phyloP scores from a whole-genome alignment of 305 asterid genomes.

The Caryopteris hybrid region DNA sequence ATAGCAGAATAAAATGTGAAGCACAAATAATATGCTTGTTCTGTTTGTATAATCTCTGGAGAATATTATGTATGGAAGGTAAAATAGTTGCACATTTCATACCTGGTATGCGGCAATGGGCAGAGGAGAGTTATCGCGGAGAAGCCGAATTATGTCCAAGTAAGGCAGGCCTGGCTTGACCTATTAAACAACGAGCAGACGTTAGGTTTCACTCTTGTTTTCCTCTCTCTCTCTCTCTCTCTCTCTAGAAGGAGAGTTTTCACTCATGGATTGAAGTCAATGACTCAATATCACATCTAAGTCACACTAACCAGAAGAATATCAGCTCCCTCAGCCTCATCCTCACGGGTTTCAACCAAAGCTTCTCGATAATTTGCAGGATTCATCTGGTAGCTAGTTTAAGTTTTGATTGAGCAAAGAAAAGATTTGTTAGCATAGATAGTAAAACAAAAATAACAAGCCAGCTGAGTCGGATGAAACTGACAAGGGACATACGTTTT shows the following conservation, averaged over 20 bases:
- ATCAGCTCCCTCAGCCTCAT: slow-evolving; percentile 98
- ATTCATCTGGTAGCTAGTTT: slow-evolving; percentile 88
- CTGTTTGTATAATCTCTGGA: no score
- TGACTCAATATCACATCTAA: not conserved
- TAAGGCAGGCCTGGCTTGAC: slow-evolving; percentile 96
- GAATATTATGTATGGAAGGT: no score
- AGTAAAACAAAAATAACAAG: not conserved
- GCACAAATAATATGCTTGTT: not conserved
- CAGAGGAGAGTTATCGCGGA: slow-evolving; percentile 79
- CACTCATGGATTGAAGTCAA: no score
- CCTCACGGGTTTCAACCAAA: slow-evolving; percentile 71
- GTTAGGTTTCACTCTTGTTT: not conserved
- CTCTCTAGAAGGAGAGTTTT: no score
- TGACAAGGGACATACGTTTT: slow-evolving; percentile 54
- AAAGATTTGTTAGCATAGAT: slow-evolving; percentile 10
- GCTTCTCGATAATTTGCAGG: slow-evolving; percentile 97
- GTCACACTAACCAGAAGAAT: slow-evolving; percentile 69
- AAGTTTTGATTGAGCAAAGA: slow-evolving; percentile 6
- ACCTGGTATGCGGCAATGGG: slow-evolving; percentile 99
- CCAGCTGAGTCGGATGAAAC: slow-evolving; percentile 3
- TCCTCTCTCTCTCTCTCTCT: no score
- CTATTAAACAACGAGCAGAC: slow-evolving; percentile 29
- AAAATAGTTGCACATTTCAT: no score
- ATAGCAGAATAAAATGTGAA: not conserved
- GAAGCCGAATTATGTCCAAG: slow-evolving; percentile 87